phyloP scores from a whole-genome alignment of 257 asterid species.

The Vinca minor region DNA sequence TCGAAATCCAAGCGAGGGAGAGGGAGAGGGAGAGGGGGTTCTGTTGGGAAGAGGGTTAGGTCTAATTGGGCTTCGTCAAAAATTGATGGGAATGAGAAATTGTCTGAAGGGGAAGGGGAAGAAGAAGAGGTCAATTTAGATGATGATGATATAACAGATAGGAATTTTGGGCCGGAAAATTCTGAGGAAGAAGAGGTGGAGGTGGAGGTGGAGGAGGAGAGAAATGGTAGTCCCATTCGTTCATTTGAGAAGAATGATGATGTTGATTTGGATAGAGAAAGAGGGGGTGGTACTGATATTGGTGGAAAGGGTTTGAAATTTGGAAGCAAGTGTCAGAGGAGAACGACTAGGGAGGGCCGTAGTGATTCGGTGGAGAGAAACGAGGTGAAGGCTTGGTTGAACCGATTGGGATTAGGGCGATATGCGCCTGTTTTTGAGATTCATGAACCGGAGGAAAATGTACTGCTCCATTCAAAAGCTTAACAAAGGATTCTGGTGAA shows the following conservation, averaged over 20 bases:
- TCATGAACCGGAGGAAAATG: slow-evolving; percentile 79
- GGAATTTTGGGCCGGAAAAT: slow-evolving; percentile 32
- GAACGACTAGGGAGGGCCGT: slow-evolving; percentile 23
- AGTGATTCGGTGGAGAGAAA: slow-evolving; percentile 37
- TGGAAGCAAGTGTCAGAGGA: slow-evolving; percentile 59
- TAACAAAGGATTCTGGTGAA: slow-evolving; percentile 53
- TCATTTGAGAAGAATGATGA: slow-evolving; percentile 44
- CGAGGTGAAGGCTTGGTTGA: slow-evolving; percentile 72
- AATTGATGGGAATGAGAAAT: slow-evolving; percentile 36
- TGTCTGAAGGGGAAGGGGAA: slow-evolving; percentile 16
- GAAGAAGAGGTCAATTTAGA: slow-evolving; percentile 24
- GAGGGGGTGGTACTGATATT: slow-evolving; percentile 66
- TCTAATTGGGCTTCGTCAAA: slow-evolving; percentile 59
- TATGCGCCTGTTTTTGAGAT: slow-evolving; percentile 67
- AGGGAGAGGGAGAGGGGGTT: slow-evolving; percentile 16
- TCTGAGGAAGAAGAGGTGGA: slow-evolving; percentile 35
- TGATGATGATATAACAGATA: slow-evolving; percentile 18
- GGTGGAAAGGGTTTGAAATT: slow-evolving; percentile 53
- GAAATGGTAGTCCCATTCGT: slow-evolving; percentile 58
- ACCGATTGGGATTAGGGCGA: slow-evolving; percentile 61
- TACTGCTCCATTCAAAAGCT: slow-evolving; percentile 55
- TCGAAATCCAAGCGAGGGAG: slow-evolving; percentile 9
- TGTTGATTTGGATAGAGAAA: slow-evolving; percentile 12
- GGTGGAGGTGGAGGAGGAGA: slow-evolving; percentile 50
- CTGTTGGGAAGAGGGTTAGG: slow-evolving; percentile 41